Evolutionary conservation across 2,329 filamentous ascomycete genomes (phyloP).

Genomic region (Scortechinia acanthostroma): DNA sequence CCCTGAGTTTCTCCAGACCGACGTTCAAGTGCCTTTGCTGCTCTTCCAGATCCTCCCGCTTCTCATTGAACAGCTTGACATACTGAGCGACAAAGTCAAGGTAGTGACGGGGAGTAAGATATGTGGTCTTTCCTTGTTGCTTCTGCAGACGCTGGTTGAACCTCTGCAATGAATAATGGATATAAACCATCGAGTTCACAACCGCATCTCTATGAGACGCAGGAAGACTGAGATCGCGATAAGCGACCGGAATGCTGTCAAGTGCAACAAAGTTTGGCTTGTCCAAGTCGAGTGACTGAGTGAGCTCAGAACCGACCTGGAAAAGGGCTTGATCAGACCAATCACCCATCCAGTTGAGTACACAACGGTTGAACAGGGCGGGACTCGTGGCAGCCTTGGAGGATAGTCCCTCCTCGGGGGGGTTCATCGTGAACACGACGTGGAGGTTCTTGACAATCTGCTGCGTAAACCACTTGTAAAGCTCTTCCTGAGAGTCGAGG

Average conservation of each 20-base stretch:
- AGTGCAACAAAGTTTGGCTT: constrained; percentile 78
- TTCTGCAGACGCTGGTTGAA: constrained; percentile 85
- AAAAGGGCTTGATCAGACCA: constrained; percentile 99
- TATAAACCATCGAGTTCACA: constrained; percentile 97
- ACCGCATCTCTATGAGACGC: constrained; percentile 86
- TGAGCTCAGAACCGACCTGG: constrained; percentile 93
- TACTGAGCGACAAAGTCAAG: constrained; percentile 97
- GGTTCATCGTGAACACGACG: constrained; percentile 99
- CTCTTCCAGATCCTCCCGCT: constrained; percentile 95
- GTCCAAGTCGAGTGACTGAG: constrained; percentile 91
- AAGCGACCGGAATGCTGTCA: constrained; percentile 87
- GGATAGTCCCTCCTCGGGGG: constrained; percentile 85
- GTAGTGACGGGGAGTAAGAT: constrained; percentile 92
- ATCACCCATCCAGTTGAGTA: constrained; percentile 99
- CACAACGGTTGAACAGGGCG: constrained; percentile 97
- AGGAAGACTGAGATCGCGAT: constrained; percentile 75
- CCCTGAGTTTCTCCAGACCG: constrained; percentile 90
- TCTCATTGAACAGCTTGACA: constrained; percentile 93
- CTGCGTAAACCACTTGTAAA: constrained; percentile 99
- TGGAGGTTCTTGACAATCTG: constrained; percentile 99
- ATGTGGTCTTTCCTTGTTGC: constrained; percentile 87
- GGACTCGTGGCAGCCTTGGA: constrained; percentile 97
- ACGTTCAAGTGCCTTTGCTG: constrained; percentile 98
- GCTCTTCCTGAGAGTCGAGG: constrained; percentile 92
- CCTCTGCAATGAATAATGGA: constrained; percentile 85